These are phyloP conservation scores for Tolypocladium album DNA, from an alignment of 2,329 filamentous ascomycete species.

Conservation along the genomic window DNA sequence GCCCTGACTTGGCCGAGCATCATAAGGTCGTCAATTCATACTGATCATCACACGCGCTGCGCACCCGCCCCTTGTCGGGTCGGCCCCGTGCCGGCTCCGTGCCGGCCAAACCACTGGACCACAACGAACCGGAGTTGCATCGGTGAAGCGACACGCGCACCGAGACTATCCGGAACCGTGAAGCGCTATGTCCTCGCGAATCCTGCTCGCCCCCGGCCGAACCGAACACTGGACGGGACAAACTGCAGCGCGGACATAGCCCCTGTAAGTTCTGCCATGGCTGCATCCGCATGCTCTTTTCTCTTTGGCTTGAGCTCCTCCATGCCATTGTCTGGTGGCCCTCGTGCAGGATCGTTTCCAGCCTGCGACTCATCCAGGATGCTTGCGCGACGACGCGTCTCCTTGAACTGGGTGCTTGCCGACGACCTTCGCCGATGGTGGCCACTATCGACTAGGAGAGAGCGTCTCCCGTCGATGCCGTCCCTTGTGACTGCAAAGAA, in stretches of 20 bases:
- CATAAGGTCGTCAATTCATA: conserved; percentile 17
- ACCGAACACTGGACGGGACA: conserved; percentile 55
- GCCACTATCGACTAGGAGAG: conserved; percentile 57
- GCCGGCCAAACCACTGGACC: too few species aligned
- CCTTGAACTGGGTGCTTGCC: conserved; percentile 21
- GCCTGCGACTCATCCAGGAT: conserved; percentile 14
- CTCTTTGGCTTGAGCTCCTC: conserved; percentile 5
- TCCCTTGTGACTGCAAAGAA: conserved; percentile 81
- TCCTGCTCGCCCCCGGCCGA: conserved; percentile 47
- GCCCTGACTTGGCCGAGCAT: conserved; percentile 20
- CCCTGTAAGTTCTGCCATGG: conserved; percentile 52
- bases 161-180: conserved; percentile 1
- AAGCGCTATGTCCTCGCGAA: conserved; percentile 35
- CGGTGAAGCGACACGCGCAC: too few species aligned
- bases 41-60: conserved; percentile 14
- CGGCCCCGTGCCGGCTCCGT: too few species aligned
- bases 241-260: conserved; percentile 66
- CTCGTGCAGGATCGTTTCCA: conserved; percentile 8
- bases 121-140: too few species aligned
- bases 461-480: conserved; percentile 77
- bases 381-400: conserved; percentile 20
- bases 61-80: too few species aligned
- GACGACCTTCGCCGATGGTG: conserved; percentile 39
- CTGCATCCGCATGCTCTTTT: conserved; percentile 27
- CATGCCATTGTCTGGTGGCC: conserved; percentile 5